These are phyloP conservation scores for Lyophyllum semitale DNA, from an alignment of 768 basidiomycete genomes.

Conservation along the genomic window DNA sequence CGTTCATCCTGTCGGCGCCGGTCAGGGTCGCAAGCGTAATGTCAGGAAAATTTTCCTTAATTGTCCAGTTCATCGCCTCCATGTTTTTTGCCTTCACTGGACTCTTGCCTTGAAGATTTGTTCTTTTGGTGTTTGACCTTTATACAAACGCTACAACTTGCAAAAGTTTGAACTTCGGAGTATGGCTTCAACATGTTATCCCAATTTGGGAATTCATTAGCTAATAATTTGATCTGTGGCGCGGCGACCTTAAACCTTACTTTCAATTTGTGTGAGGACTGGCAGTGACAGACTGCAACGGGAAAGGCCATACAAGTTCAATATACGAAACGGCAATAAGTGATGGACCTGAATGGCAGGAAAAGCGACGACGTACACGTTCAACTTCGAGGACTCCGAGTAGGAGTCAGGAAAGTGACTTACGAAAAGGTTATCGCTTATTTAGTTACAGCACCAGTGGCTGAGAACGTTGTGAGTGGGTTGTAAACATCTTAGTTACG, in stretches of 20 bases:
- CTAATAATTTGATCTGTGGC: background rate
- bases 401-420: no score
- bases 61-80: background rate
- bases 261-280: background rate
- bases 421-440: no score
- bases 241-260: background rate
- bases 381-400: no score
- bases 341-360: background rate
- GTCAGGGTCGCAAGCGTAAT: background rate
- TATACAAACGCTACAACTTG: no score
- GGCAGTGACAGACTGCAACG: background rate
- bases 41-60: background rate
- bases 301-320: background rate
- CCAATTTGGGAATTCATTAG: background rate
- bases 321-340: background rate
- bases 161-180: no score
- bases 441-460: no score
- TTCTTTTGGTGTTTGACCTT: background rate
- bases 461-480: no score
- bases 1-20: constrained; percentile 14
- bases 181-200: background rate
- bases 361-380: no score
- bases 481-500: no score
- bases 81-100: background rate
- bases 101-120: background rate